Conservation (phyloP, 768 basidiomycete species). For the Tephrocybe sp. region DNA sequence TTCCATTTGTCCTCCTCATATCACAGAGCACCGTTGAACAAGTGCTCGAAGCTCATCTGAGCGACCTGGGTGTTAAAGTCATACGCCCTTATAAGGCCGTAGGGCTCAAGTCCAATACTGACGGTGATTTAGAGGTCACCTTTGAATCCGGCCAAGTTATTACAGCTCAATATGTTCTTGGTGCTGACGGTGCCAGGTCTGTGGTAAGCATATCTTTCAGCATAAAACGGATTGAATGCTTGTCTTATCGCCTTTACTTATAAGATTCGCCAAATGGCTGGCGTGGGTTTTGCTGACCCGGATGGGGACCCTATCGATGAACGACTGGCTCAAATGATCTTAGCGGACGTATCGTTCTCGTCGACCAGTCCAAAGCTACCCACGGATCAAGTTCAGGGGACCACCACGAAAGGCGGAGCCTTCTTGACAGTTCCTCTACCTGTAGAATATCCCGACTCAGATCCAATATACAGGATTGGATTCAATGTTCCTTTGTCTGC, state of each 20-base stretch:
- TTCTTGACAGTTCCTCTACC: conserved; percentile 38
- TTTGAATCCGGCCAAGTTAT: conserved; percentile 46
- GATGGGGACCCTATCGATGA: conserved; percentile 25
- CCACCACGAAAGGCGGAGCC: conserved; percentile 26
- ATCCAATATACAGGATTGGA: conserved; percentile 36
- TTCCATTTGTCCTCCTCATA: conserved; percentile 38
- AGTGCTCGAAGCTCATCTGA: conserved; percentile 32
- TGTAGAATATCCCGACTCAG: conserved; percentile 17
- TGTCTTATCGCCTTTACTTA: background rate
- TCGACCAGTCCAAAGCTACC: conserved; percentile 22
- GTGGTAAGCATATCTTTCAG: conserved; percentile 24
- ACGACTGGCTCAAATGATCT: conserved; percentile 34
- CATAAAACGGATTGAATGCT: background rate
- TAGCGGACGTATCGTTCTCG: conserved; percentile 45
- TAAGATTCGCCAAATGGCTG: conserved; percentile 40
- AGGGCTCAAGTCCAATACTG: conserved; percentile 28
- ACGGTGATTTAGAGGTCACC: conserved; percentile 33
- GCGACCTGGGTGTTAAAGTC: conserved; percentile 28
- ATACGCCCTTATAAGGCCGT: conserved; percentile 36
- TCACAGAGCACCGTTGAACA: conserved; percentile 45
- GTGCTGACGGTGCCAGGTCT: conserved; percentile 50
- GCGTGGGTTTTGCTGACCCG: conserved; percentile 45
- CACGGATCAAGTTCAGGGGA: conserved; percentile 18
- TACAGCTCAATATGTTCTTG: conserved; percentile 43
- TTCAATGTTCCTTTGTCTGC: conserved; percentile 32